These are phyloP conservation scores for Endothia cerciana DNA, from an alignment of 2,329 filamentous ascomycete species.

Conservation along the genomic window DNA sequence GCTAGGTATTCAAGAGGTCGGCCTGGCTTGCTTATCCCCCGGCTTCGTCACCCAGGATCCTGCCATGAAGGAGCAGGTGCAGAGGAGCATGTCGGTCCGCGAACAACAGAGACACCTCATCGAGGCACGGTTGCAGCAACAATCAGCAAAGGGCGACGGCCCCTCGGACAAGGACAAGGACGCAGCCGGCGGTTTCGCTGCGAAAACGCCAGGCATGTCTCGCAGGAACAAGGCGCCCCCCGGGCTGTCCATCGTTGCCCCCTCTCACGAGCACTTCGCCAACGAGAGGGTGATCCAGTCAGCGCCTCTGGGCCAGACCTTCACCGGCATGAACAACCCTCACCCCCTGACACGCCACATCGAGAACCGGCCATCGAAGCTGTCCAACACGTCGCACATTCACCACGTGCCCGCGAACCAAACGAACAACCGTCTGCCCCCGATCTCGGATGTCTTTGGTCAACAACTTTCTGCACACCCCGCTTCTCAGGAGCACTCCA, in stretches of 20 bases:
- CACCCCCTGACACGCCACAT: constrained; percentile 78
- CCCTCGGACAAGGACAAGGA: constrained; percentile 61
- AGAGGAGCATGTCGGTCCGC: constrained; percentile 89
- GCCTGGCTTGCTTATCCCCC: constrained; percentile 90
- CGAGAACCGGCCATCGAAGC: constrained; percentile 78
- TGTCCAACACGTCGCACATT: constrained; percentile 85
- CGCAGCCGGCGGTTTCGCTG: constrained; percentile 50
- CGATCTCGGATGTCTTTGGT: constrained; percentile 93
- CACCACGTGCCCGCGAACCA: constrained; percentile 87
- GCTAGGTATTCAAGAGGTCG: constrained; percentile 86
- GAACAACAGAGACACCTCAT: constrained; percentile 96
- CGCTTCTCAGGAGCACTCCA: constrained; percentile 53
- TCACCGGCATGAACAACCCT: constrained; percentile 84
- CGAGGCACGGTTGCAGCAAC: constrained; percentile 86
- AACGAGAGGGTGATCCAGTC: constrained; percentile 96
- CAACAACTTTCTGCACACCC: constrained; percentile 71
- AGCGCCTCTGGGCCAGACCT: constrained; percentile 90
- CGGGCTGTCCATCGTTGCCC: constrained; percentile 91
- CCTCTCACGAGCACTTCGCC: constrained; percentile 88
- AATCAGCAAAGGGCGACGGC: constrained; percentile 77
- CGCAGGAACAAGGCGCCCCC: constrained; percentile 81
- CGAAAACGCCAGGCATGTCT: constrained; percentile 75
- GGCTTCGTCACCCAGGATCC: constrained; percentile 96
- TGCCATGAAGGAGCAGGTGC: constrained; percentile 92
- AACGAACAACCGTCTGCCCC: constrained; percentile 88